Evolutionary conservation across 1,139 yeast genomes (phyloP).

Genomic region (Pichia sp.): DNA sequence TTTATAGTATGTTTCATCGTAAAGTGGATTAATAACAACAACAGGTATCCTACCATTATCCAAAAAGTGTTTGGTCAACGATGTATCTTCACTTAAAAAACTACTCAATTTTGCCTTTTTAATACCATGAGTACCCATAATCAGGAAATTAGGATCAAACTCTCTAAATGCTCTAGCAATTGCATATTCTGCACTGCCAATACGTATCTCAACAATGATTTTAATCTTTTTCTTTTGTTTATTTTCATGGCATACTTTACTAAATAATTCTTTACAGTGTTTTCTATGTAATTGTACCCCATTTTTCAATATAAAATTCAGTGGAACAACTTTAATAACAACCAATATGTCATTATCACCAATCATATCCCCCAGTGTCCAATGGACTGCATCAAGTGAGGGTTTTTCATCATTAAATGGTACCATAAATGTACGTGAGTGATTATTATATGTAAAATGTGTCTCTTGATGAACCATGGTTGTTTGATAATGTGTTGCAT

Average conservation of each 20-base stretch:
- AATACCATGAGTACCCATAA: constrained; percentile 54
- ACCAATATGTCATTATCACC: constrained; percentile 61
- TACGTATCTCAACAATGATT: constrained; percentile 51
- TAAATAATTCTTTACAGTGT: constrained; percentile 34
- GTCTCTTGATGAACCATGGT: constrained; percentile 44
- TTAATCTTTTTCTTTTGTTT: constrained; percentile 35
- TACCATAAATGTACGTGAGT: constrained; percentile 55
- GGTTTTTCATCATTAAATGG: constrained; percentile 56
- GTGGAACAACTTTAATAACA: constrained; percentile 53
- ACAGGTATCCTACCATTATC: constrained; percentile 67
- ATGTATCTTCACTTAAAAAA: constrained; percentile 36
- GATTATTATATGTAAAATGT: constrained; percentile 46
- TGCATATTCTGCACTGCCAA: constrained; percentile 55
- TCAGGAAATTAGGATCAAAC: constrained; percentile 58
- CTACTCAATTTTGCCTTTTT: constrained; percentile 40
- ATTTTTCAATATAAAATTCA: constrained; percentile 32
- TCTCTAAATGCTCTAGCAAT: constrained; percentile 51
- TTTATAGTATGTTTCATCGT: constrained; percentile 23
- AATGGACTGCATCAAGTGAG: constrained; percentile 53
- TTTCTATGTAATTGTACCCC: constrained; percentile 32
- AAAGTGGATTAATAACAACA: constrained; percentile 55
- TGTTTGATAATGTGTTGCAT: constrained; percentile 19
- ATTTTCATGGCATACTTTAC: constrained; percentile 43
- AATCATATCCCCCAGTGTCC: constrained; percentile 61
- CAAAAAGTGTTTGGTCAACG: constrained; percentile 55